Evolutionary conservation across 768 basidiomycete genomes (phyloP), one percentile per base, ranked within the genome.

Genomic region (Kwoniella dendrophila): DNA sequence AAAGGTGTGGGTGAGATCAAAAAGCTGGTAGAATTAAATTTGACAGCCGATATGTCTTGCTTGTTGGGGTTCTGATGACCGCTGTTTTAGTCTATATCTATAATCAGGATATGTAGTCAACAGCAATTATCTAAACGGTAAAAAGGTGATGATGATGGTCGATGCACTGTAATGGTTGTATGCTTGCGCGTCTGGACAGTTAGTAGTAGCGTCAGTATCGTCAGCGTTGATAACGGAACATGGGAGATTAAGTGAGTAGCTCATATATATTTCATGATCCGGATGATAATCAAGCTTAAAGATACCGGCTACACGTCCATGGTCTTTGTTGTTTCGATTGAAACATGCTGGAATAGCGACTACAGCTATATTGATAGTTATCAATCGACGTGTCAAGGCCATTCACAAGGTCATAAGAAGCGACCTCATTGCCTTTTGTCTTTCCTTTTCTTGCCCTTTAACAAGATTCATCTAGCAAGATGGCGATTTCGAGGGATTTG

Each of bases 401-500:
- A 7, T 8, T 8, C 34, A 11, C 54, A 56, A 22, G 24, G 11
- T 5, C 20, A 44, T 44, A 44, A 8, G 6, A 12, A 44, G 43
- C 20, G 20, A 36, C 26, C 41, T n/a, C 52, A 26, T 16, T 29
- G 49, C 27, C 58, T 40, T 26, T 36, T 22, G 36, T 32, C 18
- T 41, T 38, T 65, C 36, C 14, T 16, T 29, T 33, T 52, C 51
- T 33, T 20, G 6, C 3, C 32, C 51, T n/a, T 24, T 16, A 4
- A 18, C 32, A 14, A 20, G 30, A 33, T 7, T n/a, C 12, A 54
- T 20, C 24, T 44, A 22, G 12, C 53, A 43, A 14, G 30, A 56
- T 56, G 55, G 27, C 44, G 29, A 48, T 38, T 12, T 32, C 62
- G 27, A 69, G 64, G 49, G 70, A 72, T 66, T 67, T 71, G 26